These are phyloP conservation scores for Neltuma alba DNA, from an alignment of 306 rosid genomes.

Conservation along the genomic window DNA sequence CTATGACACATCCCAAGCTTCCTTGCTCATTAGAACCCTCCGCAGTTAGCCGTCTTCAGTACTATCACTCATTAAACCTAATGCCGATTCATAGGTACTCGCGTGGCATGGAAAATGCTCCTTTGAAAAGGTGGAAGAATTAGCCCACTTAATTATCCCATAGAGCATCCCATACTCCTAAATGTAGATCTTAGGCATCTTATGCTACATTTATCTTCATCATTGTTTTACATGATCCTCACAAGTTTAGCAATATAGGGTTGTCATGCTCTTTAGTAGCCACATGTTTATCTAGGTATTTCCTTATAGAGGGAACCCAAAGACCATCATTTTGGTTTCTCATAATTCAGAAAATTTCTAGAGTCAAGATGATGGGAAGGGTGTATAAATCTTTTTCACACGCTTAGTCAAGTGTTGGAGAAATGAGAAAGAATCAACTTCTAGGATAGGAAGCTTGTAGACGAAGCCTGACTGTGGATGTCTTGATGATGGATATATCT, in stretches of 20 bases:
- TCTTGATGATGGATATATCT: background rate
- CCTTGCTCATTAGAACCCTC: too few species aligned
- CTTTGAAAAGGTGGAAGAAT: too few species aligned
- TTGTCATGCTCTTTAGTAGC: background rate
- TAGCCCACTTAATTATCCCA: too few species aligned
- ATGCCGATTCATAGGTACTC: too few species aligned
- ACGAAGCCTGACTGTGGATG: background rate
- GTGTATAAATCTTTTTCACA: background rate
- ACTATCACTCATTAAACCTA: too few species aligned
- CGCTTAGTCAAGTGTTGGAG: background rate
- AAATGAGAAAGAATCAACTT: background rate
- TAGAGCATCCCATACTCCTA: too few species aligned
- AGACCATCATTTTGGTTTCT: background rate
- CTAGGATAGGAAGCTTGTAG: background rate
- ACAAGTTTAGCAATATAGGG: background rate
- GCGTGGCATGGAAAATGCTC: too few species aligned
- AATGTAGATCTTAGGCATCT: too few species aligned
- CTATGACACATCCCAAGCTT: too few species aligned
- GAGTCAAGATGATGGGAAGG: background rate
- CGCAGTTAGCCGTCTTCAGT: too few species aligned
- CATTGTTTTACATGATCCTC: background rate
- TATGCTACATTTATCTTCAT: background rate
- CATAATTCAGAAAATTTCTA: background rate
- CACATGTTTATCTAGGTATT: background rate
- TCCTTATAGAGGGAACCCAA: background rate